These are phyloP conservation scores for Blastobotrys serpentis DNA, from an alignment of 1,139 yeast genomes.

Conservation along the genomic window DNA sequence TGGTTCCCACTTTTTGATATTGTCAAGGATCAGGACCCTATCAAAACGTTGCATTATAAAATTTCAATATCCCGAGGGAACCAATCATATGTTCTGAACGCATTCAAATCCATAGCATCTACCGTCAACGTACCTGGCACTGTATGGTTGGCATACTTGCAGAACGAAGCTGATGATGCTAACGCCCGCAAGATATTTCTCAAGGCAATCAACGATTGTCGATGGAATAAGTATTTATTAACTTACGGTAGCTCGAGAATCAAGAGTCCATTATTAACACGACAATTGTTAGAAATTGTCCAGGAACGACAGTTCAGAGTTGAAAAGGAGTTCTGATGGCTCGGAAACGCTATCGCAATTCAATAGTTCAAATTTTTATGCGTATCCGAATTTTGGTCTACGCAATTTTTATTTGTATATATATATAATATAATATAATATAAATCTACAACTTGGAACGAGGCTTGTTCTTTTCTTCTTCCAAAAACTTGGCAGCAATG, in stretches of 20 bases:
- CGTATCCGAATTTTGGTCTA: too few relatives aligned
- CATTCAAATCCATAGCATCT: background rate
- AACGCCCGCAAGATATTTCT: background rate
- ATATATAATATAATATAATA: too few relatives aligned
- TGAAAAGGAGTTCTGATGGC: background rate
- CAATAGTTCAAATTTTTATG: too few relatives aligned
- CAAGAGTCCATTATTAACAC: background rate
- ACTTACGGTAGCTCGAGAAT: background rate
- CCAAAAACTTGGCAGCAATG: conserved; percentile 47
- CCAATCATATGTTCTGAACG: background rate
- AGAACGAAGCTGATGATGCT: background rate
- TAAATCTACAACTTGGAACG: conserved; percentile 28
- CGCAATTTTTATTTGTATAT: too few relatives aligned
- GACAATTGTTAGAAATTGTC: background rate
- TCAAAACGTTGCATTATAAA: background rate
- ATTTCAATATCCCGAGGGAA: background rate
- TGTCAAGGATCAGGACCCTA: background rate
- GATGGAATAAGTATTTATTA: conserved; percentile 1
- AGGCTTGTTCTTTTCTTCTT: conserved; percentile 22
- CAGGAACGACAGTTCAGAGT: conserved; percentile 2
- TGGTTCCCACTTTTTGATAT: background rate
- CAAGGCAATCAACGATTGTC: background rate
- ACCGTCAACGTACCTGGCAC: background rate
- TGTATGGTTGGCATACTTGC: background rate
- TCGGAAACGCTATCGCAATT: background rate